Evolutionary conservation across 352 stramenopile species (phyloP).

Genomic region (Pythium aristosporum): DNA sequence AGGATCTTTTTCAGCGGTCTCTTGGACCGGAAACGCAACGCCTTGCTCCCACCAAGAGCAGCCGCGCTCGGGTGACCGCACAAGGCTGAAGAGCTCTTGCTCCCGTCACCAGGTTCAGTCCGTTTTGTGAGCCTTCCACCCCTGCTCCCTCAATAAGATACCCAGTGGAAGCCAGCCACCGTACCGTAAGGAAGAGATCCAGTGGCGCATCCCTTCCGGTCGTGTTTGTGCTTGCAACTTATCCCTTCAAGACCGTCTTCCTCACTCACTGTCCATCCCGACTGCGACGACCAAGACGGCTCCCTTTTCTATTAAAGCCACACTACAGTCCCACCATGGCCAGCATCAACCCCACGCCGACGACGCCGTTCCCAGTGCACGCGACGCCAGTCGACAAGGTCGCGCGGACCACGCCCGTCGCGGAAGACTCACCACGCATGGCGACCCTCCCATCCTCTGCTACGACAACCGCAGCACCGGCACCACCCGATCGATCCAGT

Average conservation of each 20-base stretch:
- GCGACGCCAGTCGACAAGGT: conserved; percentile 10
- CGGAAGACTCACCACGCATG: conserved; percentile 21
- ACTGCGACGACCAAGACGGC: not conserved
- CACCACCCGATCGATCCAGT: not conserved
- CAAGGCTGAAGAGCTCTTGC: not conserved
- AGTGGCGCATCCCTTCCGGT: not conserved
- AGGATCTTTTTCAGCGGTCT: conserved; percentile 14
- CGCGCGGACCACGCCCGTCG: not conserved
- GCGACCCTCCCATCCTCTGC: conserved; percentile 14
- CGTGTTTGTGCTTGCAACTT: not conserved
- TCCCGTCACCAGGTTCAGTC: not conserved
- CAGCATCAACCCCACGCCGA: conserved; percentile 23
- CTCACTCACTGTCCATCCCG: not conserved
- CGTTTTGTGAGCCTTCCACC: not conserved
- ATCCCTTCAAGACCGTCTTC: not conserved
- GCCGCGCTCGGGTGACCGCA: not conserved
- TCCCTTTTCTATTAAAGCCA: too few species aligned
- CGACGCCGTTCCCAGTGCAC: conserved; percentile 18
- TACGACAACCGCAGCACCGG: not conserved
- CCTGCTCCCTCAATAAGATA: not conserved
- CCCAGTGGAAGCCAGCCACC: not conserved
- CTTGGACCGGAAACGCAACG: conserved; percentile 8
- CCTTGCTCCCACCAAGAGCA: not conserved
- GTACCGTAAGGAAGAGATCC: not conserved
- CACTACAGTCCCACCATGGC: conserved; percentile 4